Base-by-base conservation (phyloP, 2,329 filamentous ascomycete genomes). In the Monilinia fructigena region DNA sequence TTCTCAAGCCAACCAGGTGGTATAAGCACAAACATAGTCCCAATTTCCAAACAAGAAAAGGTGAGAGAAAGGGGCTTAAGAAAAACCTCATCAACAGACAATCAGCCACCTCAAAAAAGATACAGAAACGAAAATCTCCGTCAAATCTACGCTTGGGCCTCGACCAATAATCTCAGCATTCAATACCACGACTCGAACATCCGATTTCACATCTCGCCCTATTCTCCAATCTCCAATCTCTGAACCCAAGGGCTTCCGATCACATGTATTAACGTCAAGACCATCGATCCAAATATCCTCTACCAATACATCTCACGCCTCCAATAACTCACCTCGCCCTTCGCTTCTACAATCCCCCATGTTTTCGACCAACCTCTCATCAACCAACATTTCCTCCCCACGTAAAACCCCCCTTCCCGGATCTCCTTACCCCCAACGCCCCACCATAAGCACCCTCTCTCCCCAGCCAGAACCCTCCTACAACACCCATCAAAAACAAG, bases 121-220 rank as follows among this genome's bases (percentile, higher is more conserved):
- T 1, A 48, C 28, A 50, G 62, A 64, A 4, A 58, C n/a, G 12
- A 58, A 47, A 64, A 58, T 56, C 7, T 12, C 52, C 16, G 10
- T 56, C 12, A 48, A 64, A 38, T 64, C 40, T 47, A 35, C 14
- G 16, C 40, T 40, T 20, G 62, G 40, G 12, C 62, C 62, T 38
- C 52, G 62, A 48, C 62, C 62, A 18, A 55, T 56, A 3, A 64
- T 64, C 6, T 64, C 62, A 56, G 8, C 62, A 12, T 56, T 35
- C 6, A 35, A 64, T 20, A 64, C 40, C n/a, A 56, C 40, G n/a
- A 56, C 40, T 47, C 40, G 31, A 35, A 7, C 52, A 23, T 23
- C 26, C 23, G 53, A 2, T 16, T 35, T 16, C 8, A n/a, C 40
- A 35, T 53, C 62, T 55, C 31, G 31, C 31, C 31, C 31, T 35